These are phyloP conservation scores for Phytophthora tubulina DNA, from an alignment of 352 stramenopile genomes.

Conservation along the genomic window DNA sequence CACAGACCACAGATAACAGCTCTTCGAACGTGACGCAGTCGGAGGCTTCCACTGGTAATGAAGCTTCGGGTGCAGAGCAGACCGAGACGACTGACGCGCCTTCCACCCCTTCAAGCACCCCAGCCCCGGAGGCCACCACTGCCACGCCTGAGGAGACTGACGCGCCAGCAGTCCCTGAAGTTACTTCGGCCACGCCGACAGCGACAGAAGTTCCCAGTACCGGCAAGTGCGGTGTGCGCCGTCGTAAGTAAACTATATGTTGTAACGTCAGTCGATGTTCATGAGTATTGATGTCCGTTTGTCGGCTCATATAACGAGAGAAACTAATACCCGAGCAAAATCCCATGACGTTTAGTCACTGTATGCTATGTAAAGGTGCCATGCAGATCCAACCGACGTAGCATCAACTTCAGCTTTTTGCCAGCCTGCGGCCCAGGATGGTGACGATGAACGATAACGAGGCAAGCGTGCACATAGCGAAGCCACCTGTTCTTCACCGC, in stretches of 20 bases:
- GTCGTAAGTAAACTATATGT: conserved; percentile 10
- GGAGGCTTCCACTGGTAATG: neutral
- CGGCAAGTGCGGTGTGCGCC: conserved; percentile 25
- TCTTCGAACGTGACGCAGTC: neutral
- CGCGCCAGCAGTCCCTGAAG: neutral
- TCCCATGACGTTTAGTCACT: neutral
- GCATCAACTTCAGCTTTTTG: conserved; percentile 9
- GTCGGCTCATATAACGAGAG: neutral
- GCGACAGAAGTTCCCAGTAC: conserved; percentile 3
- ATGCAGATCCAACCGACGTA: conserved; percentile 8
- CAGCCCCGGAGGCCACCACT: neutral
- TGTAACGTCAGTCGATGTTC: neutral
- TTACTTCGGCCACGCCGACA: neutral
- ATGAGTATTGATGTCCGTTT: conserved; percentile 3
- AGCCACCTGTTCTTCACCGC: neutral
- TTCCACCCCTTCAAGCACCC: neutral
- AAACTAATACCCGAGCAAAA: neutral
- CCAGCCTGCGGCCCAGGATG: neutral
- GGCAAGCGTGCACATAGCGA: neutral
- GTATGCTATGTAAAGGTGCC: conserved; percentile 18
- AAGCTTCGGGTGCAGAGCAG: conserved; percentile 1
- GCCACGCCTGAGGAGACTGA: neutral
- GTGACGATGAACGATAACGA: neutral
- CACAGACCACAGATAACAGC: neutral
- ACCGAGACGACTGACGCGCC: neutral